Evolutionary conservation across 371 early-diverging fungal species (phyloP).

Genomic region (Lichtheimia hyalospora): DNA sequence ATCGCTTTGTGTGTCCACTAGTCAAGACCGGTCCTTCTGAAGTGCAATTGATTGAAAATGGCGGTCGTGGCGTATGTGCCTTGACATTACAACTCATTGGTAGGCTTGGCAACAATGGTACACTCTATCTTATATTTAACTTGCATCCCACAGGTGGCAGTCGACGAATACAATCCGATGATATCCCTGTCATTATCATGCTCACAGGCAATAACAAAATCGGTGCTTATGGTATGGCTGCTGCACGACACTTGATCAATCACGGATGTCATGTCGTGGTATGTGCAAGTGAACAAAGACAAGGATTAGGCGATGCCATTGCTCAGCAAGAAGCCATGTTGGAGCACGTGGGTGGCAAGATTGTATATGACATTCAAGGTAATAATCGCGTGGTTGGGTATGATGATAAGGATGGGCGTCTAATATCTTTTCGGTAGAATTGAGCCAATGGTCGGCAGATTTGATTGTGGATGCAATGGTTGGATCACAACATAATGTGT

Average conservation of each 20-base stretch:
- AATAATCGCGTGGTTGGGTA: background rate
- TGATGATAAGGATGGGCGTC: background rate
- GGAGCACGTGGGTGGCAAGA: slow-evolving; percentile 19
- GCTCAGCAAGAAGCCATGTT: slow-evolving; percentile 47
- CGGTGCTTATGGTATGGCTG: slow-evolving; percentile 71
- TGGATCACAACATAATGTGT: slow-evolving; percentile 60
- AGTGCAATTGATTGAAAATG: slow-evolving; percentile 77
- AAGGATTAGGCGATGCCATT: slow-evolving; percentile 28
- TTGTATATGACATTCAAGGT: background rate
- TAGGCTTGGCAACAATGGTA: slow-evolving; percentile 3
- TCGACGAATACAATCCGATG: slow-evolving; percentile 61
- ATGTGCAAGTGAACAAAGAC: slow-evolving; percentile 53
- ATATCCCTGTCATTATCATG: slow-evolving; percentile 68
- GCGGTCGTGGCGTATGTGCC: slow-evolving; percentile 72
- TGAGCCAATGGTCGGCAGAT: slow-evolving; percentile 40
- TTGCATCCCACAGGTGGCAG: slow-evolving; percentile 41
- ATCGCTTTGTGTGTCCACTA: slow-evolving; percentile 13
- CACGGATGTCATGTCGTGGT: slow-evolving; percentile 71
- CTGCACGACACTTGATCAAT: slow-evolving; percentile 74
- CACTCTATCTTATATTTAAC: background rate
- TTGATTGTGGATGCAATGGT: slow-evolving; percentile 77
- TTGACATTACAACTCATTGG: slow-evolving; percentile 67
- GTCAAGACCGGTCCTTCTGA: slow-evolving; percentile 63
- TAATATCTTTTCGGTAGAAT: slow-evolving; percentile 8
- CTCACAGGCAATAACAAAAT: slow-evolving; percentile 72